Percentiles rank a stretch among this genome's conserved stretches.
Evolutionary conservation across 2,329 filamentous ascomycete genomes (phyloP).

Genomic region (Tolypocladium inflatum): DNA sequence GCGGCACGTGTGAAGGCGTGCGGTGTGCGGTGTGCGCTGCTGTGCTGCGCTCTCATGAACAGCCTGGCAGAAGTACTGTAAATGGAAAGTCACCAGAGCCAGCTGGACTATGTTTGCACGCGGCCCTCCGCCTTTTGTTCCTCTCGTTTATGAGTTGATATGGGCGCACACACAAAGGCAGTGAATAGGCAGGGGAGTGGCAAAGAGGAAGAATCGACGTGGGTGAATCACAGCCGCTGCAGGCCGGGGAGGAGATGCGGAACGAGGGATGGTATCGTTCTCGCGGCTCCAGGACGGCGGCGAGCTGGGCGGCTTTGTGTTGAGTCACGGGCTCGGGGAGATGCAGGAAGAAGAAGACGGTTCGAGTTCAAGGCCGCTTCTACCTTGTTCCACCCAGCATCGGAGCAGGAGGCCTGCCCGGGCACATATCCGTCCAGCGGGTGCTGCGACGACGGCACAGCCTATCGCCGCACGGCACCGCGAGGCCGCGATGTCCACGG

Average conservation of each 20-base stretch:
- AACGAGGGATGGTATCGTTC: background rate
- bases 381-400: no score
- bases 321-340: background rate
- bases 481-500: background rate
- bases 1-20: background rate
- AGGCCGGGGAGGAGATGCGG: background rate
- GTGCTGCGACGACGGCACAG: conserved; percentile 5
- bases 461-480: conserved; percentile 1
- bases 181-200: background rate
- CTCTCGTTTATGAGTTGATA: background rate
- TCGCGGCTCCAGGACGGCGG: background rate
- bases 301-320: background rate
- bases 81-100: background rate
- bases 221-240: background rate
- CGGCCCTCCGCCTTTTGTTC: background rate
- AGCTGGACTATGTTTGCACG: background rate
- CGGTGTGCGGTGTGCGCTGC: background rate
- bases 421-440: background rate
- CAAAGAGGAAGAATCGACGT: background rate
- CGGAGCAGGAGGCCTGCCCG: background rate
- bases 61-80: background rate
- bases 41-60: background rate
- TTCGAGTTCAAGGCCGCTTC: background rate
- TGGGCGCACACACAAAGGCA: background rate
- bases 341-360: background rate